These are phyloP conservation scores for Barnettozyma vustinii DNA, from an alignment of 805 yeast species.

Conservation along the genomic window DNA sequence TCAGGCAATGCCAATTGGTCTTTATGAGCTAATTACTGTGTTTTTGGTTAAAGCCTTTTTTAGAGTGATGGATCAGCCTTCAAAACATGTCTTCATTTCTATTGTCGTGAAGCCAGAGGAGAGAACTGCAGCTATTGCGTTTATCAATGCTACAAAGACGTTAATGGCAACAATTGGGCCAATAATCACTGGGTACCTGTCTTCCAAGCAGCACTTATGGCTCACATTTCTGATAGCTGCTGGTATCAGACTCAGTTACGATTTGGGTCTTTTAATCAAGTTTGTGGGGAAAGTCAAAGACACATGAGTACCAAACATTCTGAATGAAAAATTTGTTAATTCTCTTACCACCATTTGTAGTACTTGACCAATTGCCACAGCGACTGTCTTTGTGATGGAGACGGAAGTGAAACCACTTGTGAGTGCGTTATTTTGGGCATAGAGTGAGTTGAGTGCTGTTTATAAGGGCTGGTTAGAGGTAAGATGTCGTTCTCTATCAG, in stretches of 20 bases:
- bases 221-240: conserved; percentile 38
- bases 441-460: conserved; percentile 7
- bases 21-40: conserved; percentile 29
- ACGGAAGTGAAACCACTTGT: neutral
- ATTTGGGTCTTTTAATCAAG: conserved; percentile 31
- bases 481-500: conserved; percentile 15
- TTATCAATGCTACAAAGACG: conserved; percentile 40
- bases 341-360: neutral
- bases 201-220: conserved; percentile 36
- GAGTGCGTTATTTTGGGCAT: conserved; percentile 3
- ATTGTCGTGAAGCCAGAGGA: conserved; percentile 35
- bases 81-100: conserved; percentile 42
- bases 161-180: conserved; percentile 40
- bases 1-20: conserved; percentile 34
- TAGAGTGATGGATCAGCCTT: conserved; percentile 44
- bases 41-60: conserved; percentile 31
- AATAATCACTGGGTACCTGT: conserved; percentile 34
- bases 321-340: neutral
- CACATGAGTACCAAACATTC: neutral
- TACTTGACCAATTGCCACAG: neutral
- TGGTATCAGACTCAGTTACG: conserved; percentile 34
- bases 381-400: neutral
- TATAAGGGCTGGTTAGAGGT: conserved; percentile 19
- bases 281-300: conserved; percentile 23
- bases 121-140: conserved; percentile 39